Evolutionary conservation across 345 rosid genomes (phyloP), one percentile per base, ranked within the genome.

Genomic region (Bretschneidera sinensis): DNA sequence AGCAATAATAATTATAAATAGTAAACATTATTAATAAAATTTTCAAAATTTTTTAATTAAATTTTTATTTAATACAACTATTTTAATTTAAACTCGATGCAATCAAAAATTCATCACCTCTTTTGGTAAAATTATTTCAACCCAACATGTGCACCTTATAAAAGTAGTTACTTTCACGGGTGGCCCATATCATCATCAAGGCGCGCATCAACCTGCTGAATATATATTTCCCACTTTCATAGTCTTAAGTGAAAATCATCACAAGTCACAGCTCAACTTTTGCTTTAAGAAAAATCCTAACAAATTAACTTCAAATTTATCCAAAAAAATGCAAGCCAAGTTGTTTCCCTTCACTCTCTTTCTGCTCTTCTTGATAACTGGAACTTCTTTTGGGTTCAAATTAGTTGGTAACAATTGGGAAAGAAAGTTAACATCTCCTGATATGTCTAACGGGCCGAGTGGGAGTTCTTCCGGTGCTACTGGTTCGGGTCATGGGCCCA

Each of bases 401-500:
- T 3, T 2, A 72, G 59, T 24, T 59, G 5, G 14, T 33, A n/a
- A n/a, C n/a, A n/a, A n/a, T n/a, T n/a, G n/a, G n/a, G 55, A 33
- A 56, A 48, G 16, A 50, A 6, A 6, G 4, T 17, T 19, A 17
- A n/a, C 17, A n/a, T 19, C 75, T 51, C 58, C 71, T 3, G 74
- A 74, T 54, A 57, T 75, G 18, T 69, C 77, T 16, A 61, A 21
- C 24, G 75, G 60, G 0, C 71, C 77, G 6, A 64, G 64, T 6
- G 78, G 72, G n/a, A 61, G 70, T 59, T 62, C 79, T 17, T 17
- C 79, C 6, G 91, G 96, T 5, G 86, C 69, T 19, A 71, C 57
- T 60, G 95, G 91, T 54, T 85, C 96, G 0, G 91, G 66, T 25
- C 95, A 79, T 51, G 92, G 92, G 11, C 86, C 96, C n/a, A 87